Conservation (phyloP, 1,284 basidiomycete genomes). For the Butyriboletus regius region DNA sequence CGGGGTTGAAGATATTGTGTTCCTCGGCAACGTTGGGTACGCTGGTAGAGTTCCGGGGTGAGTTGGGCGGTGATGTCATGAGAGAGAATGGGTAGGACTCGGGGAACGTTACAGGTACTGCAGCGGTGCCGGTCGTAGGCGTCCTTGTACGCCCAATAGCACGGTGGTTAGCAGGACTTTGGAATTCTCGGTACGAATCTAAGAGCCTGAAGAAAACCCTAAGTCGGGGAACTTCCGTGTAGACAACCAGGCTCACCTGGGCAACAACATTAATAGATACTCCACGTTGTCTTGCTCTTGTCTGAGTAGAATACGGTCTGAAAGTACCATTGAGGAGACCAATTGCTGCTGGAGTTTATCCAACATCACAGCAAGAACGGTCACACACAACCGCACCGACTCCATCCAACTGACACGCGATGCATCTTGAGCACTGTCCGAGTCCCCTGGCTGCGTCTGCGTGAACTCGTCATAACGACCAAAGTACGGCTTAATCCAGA, state of each 20-base stretch:
- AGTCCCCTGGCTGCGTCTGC: conserved; percentile 55
- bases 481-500: conserved; percentile 92
- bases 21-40: conserved; percentile 38
- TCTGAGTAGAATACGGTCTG: conserved; percentile 54
- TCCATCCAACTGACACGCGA: conserved; percentile 87
- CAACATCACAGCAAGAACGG: conserved; percentile 82
- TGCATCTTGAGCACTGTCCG: conserved; percentile 59
- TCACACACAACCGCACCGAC: conserved; percentile 74
- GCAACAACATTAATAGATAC: conserved; percentile 76
- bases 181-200: conserved; percentile 82
- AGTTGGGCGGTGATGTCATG: conserved; percentile 58
- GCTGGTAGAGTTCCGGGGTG: conserved; percentile 40
- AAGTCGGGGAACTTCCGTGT: conserved; percentile 8
- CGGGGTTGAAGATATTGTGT: conserved; percentile 62
- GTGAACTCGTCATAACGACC: conserved; percentile 82
- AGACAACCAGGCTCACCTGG: conserved; percentile 49
- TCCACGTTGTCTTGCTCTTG: conserved; percentile 94
- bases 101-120: conserved; percentile 80
- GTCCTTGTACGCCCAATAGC: conserved; percentile 66
- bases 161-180: conserved; percentile 57
- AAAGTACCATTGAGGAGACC: conserved; percentile 57
- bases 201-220: conserved; percentile 32
- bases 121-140: conserved; percentile 53
- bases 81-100: conserved; percentile 90
- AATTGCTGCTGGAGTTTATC: conserved; percentile 82